Conservation (phyloP, 257 asterid species). For the Salvia hispanica region DNA sequence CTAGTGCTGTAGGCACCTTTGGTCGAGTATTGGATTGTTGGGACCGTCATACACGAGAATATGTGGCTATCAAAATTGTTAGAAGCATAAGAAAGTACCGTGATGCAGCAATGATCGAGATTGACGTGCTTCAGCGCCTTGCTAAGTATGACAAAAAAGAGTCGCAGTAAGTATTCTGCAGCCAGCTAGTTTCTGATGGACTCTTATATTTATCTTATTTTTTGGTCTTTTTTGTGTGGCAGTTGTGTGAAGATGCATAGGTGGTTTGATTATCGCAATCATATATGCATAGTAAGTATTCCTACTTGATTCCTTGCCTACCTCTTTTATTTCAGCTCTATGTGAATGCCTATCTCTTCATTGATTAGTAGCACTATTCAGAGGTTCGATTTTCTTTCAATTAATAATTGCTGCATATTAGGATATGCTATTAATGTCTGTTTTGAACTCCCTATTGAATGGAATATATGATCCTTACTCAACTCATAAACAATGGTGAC, state of each 20-base stretch:
- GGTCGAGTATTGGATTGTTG: conserved; percentile 95
- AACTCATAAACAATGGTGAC: conserved; percentile 17
- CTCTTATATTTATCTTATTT: conserved; percentile 25
- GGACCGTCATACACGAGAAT: conserved; percentile 66
- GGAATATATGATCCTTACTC: conserved; percentile 18
- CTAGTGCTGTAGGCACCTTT: conserved; percentile 94
- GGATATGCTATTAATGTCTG: conserved; percentile 25
- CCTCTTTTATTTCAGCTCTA: conserved; percentile 23
- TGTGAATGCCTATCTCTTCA: conserved; percentile 8
- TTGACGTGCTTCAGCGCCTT: conserved; percentile 68
- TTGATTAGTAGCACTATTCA: conserved; percentile 11
- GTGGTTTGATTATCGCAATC: conserved; percentile 90
- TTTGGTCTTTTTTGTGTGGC: conserved; percentile 33
- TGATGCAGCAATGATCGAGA: conserved; percentile 80
- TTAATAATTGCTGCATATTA: conserved; percentile 14
- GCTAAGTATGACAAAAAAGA: conserved; percentile 53
- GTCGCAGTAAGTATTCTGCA: conserved; percentile 58
- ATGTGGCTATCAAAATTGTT: conserved; percentile 77
- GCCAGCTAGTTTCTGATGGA: conserved; percentile 9
- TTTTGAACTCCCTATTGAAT: conserved; percentile 3
- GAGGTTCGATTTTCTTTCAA: conserved; percentile 4
- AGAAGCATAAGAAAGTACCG: conserved; percentile 79
- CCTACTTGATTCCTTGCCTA: conserved; percentile 12
- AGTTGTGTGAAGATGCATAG: conserved; percentile 77
- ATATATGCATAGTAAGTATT: conserved; percentile 78